These are phyloP conservation scores for Brassica incana DNA, from an alignment of 345 rosid species.

Conservation along the genomic window DNA sequence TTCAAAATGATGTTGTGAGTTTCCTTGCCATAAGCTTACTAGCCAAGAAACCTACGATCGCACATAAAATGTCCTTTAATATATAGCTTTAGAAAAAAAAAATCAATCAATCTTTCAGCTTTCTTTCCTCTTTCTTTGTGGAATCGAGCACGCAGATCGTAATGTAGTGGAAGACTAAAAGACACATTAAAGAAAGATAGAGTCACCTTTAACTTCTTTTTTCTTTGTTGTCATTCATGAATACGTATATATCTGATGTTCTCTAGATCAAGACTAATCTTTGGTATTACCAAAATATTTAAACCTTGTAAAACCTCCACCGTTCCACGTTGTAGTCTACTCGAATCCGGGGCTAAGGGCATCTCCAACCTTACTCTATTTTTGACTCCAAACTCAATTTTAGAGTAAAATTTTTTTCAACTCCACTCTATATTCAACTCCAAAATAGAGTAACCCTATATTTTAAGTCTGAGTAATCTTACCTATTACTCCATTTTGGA, in stretches of 20 bases:
- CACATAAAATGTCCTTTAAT: not conserved
- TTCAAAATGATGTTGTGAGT: not conserved
- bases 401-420: too few species aligned
- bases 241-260: slow-evolving; percentile 5
- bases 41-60: slow-evolving; percentile 20
- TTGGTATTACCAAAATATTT: not conserved
- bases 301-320: not conserved
- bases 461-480: too few species aligned
- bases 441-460: too few species aligned
- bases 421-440: too few species aligned
- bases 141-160: slow-evolving; percentile 15
- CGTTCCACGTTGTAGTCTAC: not conserved
- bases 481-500: too few species aligned
- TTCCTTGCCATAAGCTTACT: slow-evolving; percentile 22
- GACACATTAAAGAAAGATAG: not conserved
- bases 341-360: not conserved
- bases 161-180: slow-evolving; percentile 28
- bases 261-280: not conserved
- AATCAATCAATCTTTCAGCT: slow-evolving; percentile 9
- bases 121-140: not conserved
- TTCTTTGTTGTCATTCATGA: slow-evolving; percentile 14
- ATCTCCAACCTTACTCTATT: too few species aligned
- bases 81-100: not conserved
- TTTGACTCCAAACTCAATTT: too few species aligned
- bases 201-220: slow-evolving; percentile 5